phyloP scores from a whole-genome alignment of 176 grass and related monocot genomes.

The Eragrostis curvula region DNA sequence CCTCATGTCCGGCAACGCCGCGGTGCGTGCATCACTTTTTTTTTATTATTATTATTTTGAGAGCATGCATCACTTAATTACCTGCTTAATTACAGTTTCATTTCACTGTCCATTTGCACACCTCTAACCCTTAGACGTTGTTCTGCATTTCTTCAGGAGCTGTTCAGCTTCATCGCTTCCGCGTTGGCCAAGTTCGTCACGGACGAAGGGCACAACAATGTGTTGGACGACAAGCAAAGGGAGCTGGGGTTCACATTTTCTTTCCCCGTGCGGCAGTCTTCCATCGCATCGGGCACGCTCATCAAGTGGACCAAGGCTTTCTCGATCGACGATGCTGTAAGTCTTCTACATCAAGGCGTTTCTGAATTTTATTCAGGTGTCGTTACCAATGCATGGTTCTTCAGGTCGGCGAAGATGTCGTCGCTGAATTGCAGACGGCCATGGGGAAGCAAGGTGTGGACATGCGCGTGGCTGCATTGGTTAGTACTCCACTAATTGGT shows the following conservation, averaged over 20 bases:
- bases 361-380: too few species aligned
- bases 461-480: slow-evolving; percentile 74
- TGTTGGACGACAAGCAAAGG: slow-evolving; percentile 39
- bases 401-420: slow-evolving; percentile 81
- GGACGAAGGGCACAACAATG: slow-evolving; percentile 14
- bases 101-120: background rate
- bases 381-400: background rate
- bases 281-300: slow-evolving; percentile 70
- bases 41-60: too few species aligned
- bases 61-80: too few species aligned
- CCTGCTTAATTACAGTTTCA: too few species aligned
- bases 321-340: slow-evolving; percentile 57
- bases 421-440: slow-evolving; percentile 64
- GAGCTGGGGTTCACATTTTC: slow-evolving; percentile 94
- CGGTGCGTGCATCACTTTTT: too few species aligned
- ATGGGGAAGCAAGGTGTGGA: slow-evolving; percentile 73
- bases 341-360: background rate
- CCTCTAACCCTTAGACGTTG: background rate
- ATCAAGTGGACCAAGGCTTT: slow-evolving; percentile 99
- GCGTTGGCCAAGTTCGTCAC: slow-evolving; percentile 51
- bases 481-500: slow-evolving; percentile 35
- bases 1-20: slow-evolving; percentile 62
- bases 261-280: slow-evolving; percentile 81
- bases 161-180: slow-evolving; percentile 81
- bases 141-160: slow-evolving; percentile 41